phyloP scores from a whole-genome alignment of 2,329 filamentous ascomycete genomes.

The Neofusicoccum sp. region DNA sequence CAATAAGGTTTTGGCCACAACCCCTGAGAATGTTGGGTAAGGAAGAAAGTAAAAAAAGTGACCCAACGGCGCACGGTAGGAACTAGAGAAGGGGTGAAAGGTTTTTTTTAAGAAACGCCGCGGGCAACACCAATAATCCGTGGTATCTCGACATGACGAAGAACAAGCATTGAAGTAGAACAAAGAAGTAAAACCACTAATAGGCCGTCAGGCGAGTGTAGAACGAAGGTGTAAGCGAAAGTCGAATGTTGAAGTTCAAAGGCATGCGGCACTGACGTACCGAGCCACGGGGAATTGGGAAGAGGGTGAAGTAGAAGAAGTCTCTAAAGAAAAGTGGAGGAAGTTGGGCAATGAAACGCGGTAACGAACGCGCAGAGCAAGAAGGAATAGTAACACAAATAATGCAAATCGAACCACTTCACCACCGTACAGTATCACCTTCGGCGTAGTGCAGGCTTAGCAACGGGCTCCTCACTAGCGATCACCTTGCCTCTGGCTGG shows the following conservation, averaged over 20 bases:
- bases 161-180: conserved; percentile 1
- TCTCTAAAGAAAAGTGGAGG: not conserved
- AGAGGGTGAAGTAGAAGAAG: not conserved
- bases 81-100: not conserved
- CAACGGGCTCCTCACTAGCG: conserved; percentile 17
- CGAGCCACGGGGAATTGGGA: no score
- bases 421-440: not conserved
- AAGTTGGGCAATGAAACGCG: not conserved
- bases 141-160: conserved; percentile 19
- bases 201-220: not conserved
- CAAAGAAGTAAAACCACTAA: not conserved
- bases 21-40: not conserved
- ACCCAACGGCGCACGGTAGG: not conserved
- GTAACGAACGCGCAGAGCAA: conserved; percentile 2
- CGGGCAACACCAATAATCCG: conserved; percentile 8
- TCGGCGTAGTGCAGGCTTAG: not conserved
- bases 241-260: not conserved
- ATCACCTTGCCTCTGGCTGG: not conserved
- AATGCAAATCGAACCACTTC: not conserved
- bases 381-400: not conserved
- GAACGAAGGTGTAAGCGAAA: not conserved
- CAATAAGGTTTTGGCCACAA: not conserved
- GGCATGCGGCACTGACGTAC: no score
- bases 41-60: not conserved
- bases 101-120: not conserved